Conservation (phyloP, 2,329 filamentous ascomycete species). For the Curvularia verruculosa region DNA sequence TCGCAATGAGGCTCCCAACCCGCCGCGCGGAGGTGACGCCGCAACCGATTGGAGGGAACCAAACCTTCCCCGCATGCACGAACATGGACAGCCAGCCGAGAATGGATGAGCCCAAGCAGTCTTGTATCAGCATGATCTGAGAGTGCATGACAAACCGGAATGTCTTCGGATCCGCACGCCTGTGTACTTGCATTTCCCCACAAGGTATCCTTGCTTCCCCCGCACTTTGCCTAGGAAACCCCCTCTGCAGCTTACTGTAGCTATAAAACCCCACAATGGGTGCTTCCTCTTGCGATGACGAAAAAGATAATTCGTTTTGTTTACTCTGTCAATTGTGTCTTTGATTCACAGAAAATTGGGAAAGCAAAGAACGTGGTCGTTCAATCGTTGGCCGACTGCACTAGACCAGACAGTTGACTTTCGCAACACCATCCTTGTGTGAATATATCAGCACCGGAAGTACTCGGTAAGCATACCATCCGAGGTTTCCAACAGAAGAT, state of each 20-base stretch:
- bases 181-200: slow-evolving; percentile 22
- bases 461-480: background rate
- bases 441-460: background rate
- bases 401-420: background rate
- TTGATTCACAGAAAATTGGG: background rate
- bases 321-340: background rate
- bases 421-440: background rate
- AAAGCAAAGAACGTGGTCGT: background rate
- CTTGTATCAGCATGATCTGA: slow-evolving; percentile 2
- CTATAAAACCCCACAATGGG: slow-evolving; percentile 36
- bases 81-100: background rate
- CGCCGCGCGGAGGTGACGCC: slow-evolving; percentile 14
- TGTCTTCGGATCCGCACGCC: slow-evolving; percentile 35
- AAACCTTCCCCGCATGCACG: slow-evolving; percentile 23
- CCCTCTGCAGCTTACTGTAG: slow-evolving; percentile 19
- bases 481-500: background rate
- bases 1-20: slow-evolving; percentile 19
- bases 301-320: background rate
- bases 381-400: background rate
- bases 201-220: slow-evolving; percentile 36
- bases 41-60: slow-evolving; percentile 27
- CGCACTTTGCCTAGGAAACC: slow-evolving; percentile 29
- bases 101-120: background rate
- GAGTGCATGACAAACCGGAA: slow-evolving; percentile 7
- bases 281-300: background rate